phyloP scores from a whole-genome alignment of 106 monocot species.

The Dendrobium chrysotoxum region DNA sequence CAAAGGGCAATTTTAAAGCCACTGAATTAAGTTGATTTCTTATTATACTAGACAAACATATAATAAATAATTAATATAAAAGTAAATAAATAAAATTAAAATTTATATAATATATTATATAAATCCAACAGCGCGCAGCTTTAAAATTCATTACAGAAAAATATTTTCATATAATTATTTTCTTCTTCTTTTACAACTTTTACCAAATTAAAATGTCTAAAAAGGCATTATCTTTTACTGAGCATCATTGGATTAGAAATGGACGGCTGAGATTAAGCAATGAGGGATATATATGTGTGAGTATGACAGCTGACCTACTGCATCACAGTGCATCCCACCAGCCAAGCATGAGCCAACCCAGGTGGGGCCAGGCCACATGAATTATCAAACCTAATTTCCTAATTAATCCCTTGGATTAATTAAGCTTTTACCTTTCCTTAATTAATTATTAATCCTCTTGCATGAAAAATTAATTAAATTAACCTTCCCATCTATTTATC shows the following conservation, averaged over 20 bases:
- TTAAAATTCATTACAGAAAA: no score
- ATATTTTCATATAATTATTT: no score
- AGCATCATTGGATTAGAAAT: neutral
- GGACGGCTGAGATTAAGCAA: neutral
- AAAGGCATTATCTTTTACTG: no score
- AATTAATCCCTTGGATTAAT: neutral
- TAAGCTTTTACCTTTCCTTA: neutral
- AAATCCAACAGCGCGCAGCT: no score
- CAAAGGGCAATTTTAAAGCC: no score
- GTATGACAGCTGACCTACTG: slow-evolving; percentile 7
- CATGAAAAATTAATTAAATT: neutral
- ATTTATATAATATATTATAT: no score
- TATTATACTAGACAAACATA: no score
- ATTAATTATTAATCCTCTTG: neutral
- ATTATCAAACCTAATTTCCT: neutral
- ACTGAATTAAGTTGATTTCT: no score
- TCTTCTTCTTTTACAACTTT: no score
- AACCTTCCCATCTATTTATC: neutral
- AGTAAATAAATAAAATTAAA: no score
- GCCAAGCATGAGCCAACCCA: neutral
- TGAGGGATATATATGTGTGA: neutral
- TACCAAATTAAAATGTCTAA: no score
- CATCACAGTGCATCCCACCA: neutral
- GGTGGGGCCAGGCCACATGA: slow-evolving; percentile 1
- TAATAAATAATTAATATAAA: no score